Percentiles rank a stretch among this genome's conserved stretches.
Evolutionary conservation across 2,329 filamentous ascomycete genomes (phyloP).

Genomic region (Cladosporium cucumerinum): DNA sequence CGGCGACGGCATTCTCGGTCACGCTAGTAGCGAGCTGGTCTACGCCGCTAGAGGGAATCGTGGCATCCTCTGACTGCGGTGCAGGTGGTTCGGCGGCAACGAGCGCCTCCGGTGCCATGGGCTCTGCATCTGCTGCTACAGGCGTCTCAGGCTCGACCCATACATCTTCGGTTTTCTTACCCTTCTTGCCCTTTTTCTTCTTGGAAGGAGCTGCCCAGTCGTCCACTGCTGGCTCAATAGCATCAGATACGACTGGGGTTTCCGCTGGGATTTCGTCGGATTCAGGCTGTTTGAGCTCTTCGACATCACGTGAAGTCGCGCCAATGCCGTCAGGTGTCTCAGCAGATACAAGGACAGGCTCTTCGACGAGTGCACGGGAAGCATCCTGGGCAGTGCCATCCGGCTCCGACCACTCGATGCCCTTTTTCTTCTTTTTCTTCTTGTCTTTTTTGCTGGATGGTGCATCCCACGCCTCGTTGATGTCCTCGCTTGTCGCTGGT

Average conservation of each 20-base stretch:
- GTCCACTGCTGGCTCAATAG: conserved; percentile 11
- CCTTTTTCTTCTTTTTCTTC: conserved; percentile 23
- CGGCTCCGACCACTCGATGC: conserved; percentile 5
- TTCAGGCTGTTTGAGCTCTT: background rate
- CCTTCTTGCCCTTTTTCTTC: conserved; percentile 26
- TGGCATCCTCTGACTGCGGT: background rate
- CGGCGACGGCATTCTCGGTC: background rate
- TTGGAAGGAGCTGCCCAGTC: conserved; percentile 18
- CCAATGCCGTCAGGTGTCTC: background rate
- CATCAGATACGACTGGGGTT: background rate
- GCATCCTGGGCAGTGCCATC: background rate
- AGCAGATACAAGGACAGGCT: background rate
- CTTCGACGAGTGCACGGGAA: background rate
- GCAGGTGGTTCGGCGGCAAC: background rate
- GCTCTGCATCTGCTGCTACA: background rate
- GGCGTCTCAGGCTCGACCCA: background rate
- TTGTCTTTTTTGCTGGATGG: conserved; percentile 3
- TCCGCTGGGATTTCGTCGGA: background rate
- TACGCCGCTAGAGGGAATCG: background rate
- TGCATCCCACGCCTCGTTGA: background rate
- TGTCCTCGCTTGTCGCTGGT: background rate
- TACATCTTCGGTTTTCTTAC: conserved; percentile 18
- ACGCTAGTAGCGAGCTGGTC: background rate
- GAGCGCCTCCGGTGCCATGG: background rate
- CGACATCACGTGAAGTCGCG: background rate